phyloP scores from a whole-genome alignment of 1,139 yeast genomes.

The Martiniozyma asiatica region DNA sequence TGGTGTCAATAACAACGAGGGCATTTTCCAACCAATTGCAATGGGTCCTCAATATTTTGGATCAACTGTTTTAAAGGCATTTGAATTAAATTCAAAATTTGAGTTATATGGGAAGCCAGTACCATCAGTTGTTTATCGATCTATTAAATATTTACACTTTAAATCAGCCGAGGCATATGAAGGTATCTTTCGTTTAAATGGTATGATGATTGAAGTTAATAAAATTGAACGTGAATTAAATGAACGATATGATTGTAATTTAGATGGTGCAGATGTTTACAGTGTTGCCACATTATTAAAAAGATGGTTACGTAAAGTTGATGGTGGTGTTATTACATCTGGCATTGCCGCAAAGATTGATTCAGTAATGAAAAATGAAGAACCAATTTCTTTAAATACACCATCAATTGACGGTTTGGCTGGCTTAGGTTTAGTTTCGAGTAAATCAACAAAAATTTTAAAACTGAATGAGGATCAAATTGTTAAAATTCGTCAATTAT shows the following conservation, averaged over 20 bases:
- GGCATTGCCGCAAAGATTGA: conserved; percentile 18
- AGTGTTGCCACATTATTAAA: conserved; percentile 24
- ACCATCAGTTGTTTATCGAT: conserved; percentile 71
- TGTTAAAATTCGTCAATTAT: conserved; percentile 11
- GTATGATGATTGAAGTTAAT: conserved; percentile 72
- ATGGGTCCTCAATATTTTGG: conserved; percentile 37
- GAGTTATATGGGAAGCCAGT: conserved; percentile 25
- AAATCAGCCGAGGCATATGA: conserved; percentile 74
- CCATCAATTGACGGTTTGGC: conserved; percentile 1
- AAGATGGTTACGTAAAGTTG: conserved; percentile 22
- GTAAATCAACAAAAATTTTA: not conserved
- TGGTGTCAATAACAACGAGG: conserved; percentile 3
- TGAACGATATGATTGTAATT: conserved; percentile 52
- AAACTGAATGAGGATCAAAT: conserved; percentile 3
- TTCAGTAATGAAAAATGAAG: conserved; percentile 12
- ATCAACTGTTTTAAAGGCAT: conserved; percentile 43
- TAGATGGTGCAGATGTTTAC: conserved; percentile 27
- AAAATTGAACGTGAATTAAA: conserved; percentile 56
- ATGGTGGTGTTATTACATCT: conserved; percentile 20
- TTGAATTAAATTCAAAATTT: conserved; percentile 32
- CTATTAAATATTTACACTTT: conserved; percentile 55
- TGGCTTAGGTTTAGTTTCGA: not conserved
- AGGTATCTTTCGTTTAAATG: conserved; percentile 85
- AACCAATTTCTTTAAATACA: conserved; percentile 4
- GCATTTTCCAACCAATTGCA: conserved; percentile 18